Base-by-base conservation (phyloP, 768 basidiomycete genomes). In the Chalciporus chontae region DNA sequence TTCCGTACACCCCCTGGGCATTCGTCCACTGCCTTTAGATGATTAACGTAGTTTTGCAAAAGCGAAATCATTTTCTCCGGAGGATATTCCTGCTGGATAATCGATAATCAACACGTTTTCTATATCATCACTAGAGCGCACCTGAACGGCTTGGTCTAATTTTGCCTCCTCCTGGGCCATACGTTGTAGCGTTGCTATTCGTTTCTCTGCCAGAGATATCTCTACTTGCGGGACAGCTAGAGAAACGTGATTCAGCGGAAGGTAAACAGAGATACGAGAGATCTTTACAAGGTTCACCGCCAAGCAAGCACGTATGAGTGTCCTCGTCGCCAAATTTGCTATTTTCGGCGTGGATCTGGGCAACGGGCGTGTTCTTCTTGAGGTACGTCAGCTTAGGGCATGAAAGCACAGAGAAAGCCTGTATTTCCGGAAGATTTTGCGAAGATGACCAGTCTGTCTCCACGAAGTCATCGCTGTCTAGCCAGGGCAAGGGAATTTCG, bases 321-420 rank as follows among this genome's bases (percentile, higher is more conserved):
- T 80, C 70, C 66, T 98, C 94, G 27, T 77, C 71, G 1, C 94
- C 94, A 62, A 98, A 98, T 68, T 94, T 95, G 59, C 78, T 85
- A 32, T 68, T 69, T 51, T 76, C 74, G 4, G 68, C 64, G 24
- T 74, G 69, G 36, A 69, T 71, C 10, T 69, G 67, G 11, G 71
- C 60, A n/a, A 69, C 60, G 13, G 72, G 70, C 4, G 75, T 70
- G 47, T 79, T 77, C 36, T 78, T 78, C 62, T 83, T 88, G 64
- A 87, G 88, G 70, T 88, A 94, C 8, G 82, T 84, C 62, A 96
- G 84, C 23, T 84, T 82, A 17, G 94, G 93, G 59, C 88, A 91
- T 8, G 78, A 77, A n/a, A 79, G 84, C 8, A 87, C 71, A 23
- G 85, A 85, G 8, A 91, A 70, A 15, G 94, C 65, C 51, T 89